These are phyloP conservation scores for Suhomyces sp. DNA, from an alignment of 805 yeast species.

Conservation along the genomic window DNA sequence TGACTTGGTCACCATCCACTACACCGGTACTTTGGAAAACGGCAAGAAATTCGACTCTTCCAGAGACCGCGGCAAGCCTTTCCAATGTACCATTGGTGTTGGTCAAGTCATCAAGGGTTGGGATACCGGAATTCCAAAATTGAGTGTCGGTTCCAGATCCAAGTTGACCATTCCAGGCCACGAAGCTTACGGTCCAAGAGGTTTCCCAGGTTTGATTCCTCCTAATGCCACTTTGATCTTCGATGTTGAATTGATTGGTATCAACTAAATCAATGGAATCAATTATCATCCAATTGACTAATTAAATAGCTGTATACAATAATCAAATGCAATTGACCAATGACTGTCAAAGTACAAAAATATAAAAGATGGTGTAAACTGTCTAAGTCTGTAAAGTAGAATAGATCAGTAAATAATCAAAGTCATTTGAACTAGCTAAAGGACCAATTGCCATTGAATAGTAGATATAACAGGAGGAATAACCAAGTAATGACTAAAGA, in stretches of 20 bases:
- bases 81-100: slow-evolving; percentile 90
- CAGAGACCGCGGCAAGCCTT: slow-evolving; percentile 91
- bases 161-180: slow-evolving; percentile 88
- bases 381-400: too few species aligned
- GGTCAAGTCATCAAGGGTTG: slow-evolving; percentile 97
- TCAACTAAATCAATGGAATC: slow-evolving; percentile 36
- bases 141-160: slow-evolving; percentile 92
- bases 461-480: too few species aligned
- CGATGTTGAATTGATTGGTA: slow-evolving; percentile 70
- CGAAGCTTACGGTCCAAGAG: slow-evolving; percentile 91
- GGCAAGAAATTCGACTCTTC: slow-evolving; percentile 97
- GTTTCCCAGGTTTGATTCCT: slow-evolving; percentile 95
- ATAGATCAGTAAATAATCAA: too few species aligned
- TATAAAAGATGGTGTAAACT: too few species aligned
- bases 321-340: too few species aligned
- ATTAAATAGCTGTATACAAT: not conserved
- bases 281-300: not conserved
- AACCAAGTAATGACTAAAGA: too few species aligned
- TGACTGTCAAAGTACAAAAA: too few species aligned
- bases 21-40: slow-evolving; percentile 91
- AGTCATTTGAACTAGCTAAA: too few species aligned
- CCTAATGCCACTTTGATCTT: slow-evolving; percentile 92
- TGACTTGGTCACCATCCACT: slow-evolving; percentile 89
- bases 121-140: slow-evolving; percentile 92
- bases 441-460: too few species aligned